Evolutionary conservation across 495 filamentous ascomycete species (phyloP), one percentile per base, ranked within the genome.

Genomic region (Penicillium alfredii): DNA sequence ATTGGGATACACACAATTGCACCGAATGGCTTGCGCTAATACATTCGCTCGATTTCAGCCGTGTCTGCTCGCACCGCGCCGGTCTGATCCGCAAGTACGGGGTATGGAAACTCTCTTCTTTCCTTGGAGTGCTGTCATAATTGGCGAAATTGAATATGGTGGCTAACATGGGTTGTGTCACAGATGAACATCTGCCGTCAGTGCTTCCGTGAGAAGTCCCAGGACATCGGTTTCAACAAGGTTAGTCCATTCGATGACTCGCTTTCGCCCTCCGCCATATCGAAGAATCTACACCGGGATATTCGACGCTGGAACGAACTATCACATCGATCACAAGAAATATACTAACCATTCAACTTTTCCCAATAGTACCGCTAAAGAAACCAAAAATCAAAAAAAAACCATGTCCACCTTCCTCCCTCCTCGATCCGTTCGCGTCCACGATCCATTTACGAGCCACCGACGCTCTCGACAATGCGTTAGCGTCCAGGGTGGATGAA

Each of bases 21-120:
- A 45, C 27, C 38, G 30, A 41, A 26, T 61, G 36, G 56, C 51
- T 57, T 52, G 52, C 49, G 35, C 38, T 27, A 40, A n/a, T n/a
- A n/a, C n/a, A n/a, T n/a, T n/a, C n/a, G 25, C 39, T 42, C 36
- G 41, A 35, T 47, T 44, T 72, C 55, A 92, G 88, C 82, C 89
- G 88, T 63, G 88, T 96, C 72, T 95, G 88, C 81, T 80, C 84
- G 49, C 87, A 95, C 82, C 75, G 73, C 60, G 89, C 87, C 53
- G 88, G 88, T 87, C 77, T 96, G 45, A 90, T 96, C 80, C 86
- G 88, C 76, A 96, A 96, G 74, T 96, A 96, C 76, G 89, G 89
- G 64, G 78, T 96, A 63, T 84, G 93, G 71, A 49, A 24, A 47
- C 45, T 19, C 35, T 24, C 18, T 35, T 12, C 25, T n/a, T n/a